Percentiles rank a stretch among this genome's conserved stretches.
phyloP scores from a whole-genome alignment of 495 filamentous ascomycete species.

The Collariella sp. region DNA sequence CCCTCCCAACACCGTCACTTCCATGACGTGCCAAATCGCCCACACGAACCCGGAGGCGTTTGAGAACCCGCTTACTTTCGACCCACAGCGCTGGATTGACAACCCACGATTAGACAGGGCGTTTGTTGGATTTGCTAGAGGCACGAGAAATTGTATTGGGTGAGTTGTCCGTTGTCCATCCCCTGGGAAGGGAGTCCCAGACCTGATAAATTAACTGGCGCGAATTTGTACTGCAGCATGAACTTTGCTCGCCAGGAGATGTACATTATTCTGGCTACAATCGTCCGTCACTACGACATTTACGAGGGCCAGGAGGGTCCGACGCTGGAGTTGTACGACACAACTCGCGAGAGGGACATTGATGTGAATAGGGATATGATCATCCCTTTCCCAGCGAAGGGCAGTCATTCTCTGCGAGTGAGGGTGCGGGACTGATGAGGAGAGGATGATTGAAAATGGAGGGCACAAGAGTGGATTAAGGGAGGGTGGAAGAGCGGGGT shows the following conservation, averaged over 20 bases:
- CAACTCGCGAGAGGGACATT: slow-evolving; percentile 5
- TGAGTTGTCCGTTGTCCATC: neutral
- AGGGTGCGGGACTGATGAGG: neutral
- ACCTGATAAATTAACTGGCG: neutral
- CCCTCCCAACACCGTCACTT: slow-evolving; percentile 1
- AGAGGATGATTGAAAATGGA: too few relatives aligned
- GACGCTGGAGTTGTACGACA: slow-evolving; percentile 13
- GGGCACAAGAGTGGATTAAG: too few relatives aligned
- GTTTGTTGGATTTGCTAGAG: slow-evolving; percentile 6
- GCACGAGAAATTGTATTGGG: slow-evolving; percentile 8
- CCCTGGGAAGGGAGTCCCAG: neutral
- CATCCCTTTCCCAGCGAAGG: slow-evolving; percentile 8
- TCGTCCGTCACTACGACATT: slow-evolving; percentile 9
- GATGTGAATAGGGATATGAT: slow-evolving; percentile 6
- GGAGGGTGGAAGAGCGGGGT: too few relatives aligned
- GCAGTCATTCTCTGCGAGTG: slow-evolving; percentile 3
- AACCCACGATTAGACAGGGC: neutral
- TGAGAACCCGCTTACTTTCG: slow-evolving; percentile 1
- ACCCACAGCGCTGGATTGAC: slow-evolving; percentile 12
- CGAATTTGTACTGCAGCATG: slow-evolving; percentile 1
- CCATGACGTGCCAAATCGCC: slow-evolving; percentile 1
- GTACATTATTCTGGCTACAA: neutral
- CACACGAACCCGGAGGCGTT: slow-evolving; percentile 3
- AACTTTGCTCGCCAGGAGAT: slow-evolving; percentile 7
- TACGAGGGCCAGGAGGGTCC: slow-evolving; percentile 6